These are phyloP conservation scores for Grosmannia penicillata DNA, from an alignment of 2,329 filamentous ascomycete species.

Conservation along the genomic window DNA sequence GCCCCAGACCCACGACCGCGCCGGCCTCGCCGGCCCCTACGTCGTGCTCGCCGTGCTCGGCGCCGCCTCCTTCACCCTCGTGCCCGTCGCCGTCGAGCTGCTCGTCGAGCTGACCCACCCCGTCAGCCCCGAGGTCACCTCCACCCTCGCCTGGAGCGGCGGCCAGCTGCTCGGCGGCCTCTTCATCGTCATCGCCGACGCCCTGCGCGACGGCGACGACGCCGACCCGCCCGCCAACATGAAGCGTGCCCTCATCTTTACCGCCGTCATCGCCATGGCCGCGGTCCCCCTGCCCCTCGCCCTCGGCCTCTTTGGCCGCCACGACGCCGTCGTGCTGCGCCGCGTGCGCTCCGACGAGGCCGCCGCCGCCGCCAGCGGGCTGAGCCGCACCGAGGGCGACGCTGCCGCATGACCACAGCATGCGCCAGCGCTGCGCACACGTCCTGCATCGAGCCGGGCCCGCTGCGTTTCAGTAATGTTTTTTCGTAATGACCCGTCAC, in stretches of 20 bases:
- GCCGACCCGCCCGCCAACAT: constrained; percentile 55
- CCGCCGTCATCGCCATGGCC: constrained; percentile 53
- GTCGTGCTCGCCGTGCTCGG: constrained; percentile 63
- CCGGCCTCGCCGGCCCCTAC: constrained; percentile 51
- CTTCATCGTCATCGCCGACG: constrained; percentile 73
- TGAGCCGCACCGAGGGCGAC: not conserved
- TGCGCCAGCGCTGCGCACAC: too few relatives aligned
- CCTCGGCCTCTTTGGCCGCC: constrained; percentile 54
- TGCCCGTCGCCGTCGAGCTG: constrained; percentile 78
- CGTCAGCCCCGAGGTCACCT: constrained; percentile 71
- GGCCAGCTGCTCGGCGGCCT: constrained; percentile 75
- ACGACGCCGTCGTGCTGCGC: constrained; percentile 32
- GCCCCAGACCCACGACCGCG: constrained; percentile 38
- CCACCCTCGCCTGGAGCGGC: constrained; percentile 69
- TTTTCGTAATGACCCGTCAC: too few relatives aligned
- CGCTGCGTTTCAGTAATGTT: too few relatives aligned
- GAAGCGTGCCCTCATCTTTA: constrained; percentile 61
- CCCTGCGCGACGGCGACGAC: constrained; percentile 41
- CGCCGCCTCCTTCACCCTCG: constrained; percentile 61
- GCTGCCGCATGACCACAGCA: not conserved
- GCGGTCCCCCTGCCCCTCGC: constrained; percentile 53
- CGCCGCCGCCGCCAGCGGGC: not conserved
- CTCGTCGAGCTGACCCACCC: constrained; percentile 80
- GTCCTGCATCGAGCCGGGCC: too few relatives aligned
- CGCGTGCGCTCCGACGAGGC: constrained; percentile 29